Percentiles rank a stretch among this genome's conserved stretches.
phyloP scores from a whole-genome alignment of 805 yeast genomes.

The Sugiyamaella floridensis region DNA sequence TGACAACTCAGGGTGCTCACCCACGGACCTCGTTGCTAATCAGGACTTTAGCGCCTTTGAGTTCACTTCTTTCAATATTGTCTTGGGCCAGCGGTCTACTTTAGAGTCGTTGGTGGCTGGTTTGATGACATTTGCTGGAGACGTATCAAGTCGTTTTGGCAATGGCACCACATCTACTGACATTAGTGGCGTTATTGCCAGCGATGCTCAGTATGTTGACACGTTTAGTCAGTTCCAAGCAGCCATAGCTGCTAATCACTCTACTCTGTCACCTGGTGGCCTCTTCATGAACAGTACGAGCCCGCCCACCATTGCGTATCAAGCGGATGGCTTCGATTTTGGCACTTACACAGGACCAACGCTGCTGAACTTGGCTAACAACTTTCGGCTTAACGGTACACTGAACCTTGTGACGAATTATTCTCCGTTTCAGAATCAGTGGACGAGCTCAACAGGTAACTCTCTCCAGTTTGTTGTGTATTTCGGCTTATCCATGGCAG shows the following conservation, averaged over 20 bases:
- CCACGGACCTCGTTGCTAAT: slow-evolving; percentile 4
- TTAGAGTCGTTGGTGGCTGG: slow-evolving; percentile 8
- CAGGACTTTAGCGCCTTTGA: slow-evolving; percentile 16
- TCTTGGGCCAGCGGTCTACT: slow-evolving; percentile 13
- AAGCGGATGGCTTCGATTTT: slow-evolving; percentile 20
- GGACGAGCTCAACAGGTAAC: slow-evolving; percentile 29
- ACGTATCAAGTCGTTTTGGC: slow-evolving; percentile 7
- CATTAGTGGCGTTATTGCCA: slow-evolving; percentile 3
- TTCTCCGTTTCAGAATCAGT: slow-evolving; percentile 30
- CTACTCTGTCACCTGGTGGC: slow-evolving; percentile 30
- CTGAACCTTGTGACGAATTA: slow-evolving; percentile 24
- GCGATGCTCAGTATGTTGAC: slow-evolving; percentile 12
- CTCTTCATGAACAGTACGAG: slow-evolving; percentile 20
- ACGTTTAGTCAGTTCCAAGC: slow-evolving; percentile 20
- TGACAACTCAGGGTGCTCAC: slow-evolving; percentile 17
- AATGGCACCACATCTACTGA: background rate
- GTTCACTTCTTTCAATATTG: slow-evolving; percentile 7
- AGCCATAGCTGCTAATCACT: slow-evolving; percentile 20
- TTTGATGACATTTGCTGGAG: slow-evolving; percentile 9
- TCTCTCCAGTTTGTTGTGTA: slow-evolving; percentile 30
- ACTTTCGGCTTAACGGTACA: slow-evolving; percentile 26
- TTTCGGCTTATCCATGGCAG: slow-evolving; percentile 31
- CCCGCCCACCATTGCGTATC: slow-evolving; percentile 25
- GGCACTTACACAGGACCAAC: slow-evolving; percentile 22
- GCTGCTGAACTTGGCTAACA: slow-evolving; percentile 26